These are phyloP conservation scores for Phytophthora pini DNA, from an alignment of 352 stramenopile genomes.

Conservation along the genomic window DNA sequence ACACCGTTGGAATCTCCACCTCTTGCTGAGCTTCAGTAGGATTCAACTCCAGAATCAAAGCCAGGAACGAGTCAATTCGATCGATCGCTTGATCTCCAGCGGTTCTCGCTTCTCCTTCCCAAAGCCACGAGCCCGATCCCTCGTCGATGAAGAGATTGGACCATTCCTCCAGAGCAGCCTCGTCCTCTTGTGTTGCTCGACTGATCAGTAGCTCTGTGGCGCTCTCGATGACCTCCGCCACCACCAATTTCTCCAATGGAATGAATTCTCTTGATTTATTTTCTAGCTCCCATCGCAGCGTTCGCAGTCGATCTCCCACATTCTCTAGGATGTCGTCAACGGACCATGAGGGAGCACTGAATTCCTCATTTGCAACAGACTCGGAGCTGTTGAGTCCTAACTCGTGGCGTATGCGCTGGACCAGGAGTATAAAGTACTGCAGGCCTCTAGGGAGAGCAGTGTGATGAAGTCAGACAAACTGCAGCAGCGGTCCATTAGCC, in stretches of 20 bases:
- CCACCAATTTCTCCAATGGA: slow-evolving; percentile 35
- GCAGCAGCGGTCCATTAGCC: slow-evolving; percentile 52
- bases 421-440: slow-evolving; percentile 26
- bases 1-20: slow-evolving; percentile 2
- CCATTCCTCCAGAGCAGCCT: slow-evolving; percentile 25
- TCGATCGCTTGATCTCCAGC: slow-evolving; percentile 19
- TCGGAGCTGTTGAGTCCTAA: slow-evolving; percentile 18
- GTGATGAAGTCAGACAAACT: slow-evolving; percentile 35
- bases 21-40: not conserved
- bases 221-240: slow-evolving; percentile 51
- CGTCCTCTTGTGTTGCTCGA: slow-evolving; percentile 31
- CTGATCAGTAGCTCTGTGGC: slow-evolving; percentile 66
- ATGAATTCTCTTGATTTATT: slow-evolving; percentile 9
- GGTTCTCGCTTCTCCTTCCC: slow-evolving; percentile 15
- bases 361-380: not conserved
- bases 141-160: not conserved
- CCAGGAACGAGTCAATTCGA: slow-evolving; percentile 38
- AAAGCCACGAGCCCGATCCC: slow-evolving; percentile 26
- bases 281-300: slow-evolving; percentile 24
- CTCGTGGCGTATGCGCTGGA: slow-evolving; percentile 45
- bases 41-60: slow-evolving; percentile 31
- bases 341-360: not conserved
- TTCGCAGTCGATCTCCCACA: slow-evolving; percentile 23
- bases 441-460: slow-evolving; percentile 13
- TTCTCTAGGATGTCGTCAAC: slow-evolving; percentile 25